phyloP scores from a whole-genome alignment of 225 moss, liverwort and hornwort species.

The Bryum argenteum region DNA sequence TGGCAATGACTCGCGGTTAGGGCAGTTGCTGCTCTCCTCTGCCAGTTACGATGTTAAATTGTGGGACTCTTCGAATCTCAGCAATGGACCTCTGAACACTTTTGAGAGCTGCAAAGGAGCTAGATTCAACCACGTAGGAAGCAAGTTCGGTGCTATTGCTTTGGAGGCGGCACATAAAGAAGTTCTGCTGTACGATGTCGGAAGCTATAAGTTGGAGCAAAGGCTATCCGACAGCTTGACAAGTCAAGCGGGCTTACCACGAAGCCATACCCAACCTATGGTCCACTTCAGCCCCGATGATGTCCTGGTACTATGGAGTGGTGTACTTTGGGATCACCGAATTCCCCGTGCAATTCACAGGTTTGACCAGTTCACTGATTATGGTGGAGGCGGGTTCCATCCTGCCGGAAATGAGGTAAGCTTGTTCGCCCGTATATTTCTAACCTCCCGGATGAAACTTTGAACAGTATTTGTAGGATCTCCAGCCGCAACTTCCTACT shows the following conservation, averaged over 20 bases:
- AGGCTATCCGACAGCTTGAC: conserved; percentile 77
- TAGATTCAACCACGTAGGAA: conserved; percentile 93
- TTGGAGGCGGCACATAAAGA: conserved; percentile 81
- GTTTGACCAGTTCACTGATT: conserved; percentile 98
- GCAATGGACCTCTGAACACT: conserved; percentile 69
- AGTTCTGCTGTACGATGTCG: conserved; percentile 85
- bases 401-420: conserved; percentile 98
- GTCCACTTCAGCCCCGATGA: conserved; percentile 98
- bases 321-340: conserved; percentile 98
- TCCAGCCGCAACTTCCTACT: not conserved
- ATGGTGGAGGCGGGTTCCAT: conserved; percentile 98
- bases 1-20: conserved; percentile 67
- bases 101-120: conserved; percentile 93
- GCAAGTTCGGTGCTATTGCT: conserved; percentile 85
- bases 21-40: conserved; percentile 91
- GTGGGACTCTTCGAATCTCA: conserved; percentile 92
- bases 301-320: conserved; percentile 94
- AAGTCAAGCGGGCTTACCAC: conserved; percentile 69
- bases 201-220: conserved; percentile 84
- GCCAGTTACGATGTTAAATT: conserved; percentile 83
- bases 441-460: too few species aligned
- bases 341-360: conserved; percentile 90
- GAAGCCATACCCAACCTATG: conserved; percentile 83
- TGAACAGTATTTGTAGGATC: conserved; percentile 6
- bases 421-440: not conserved